Evolutionary conservation across 495 filamentous ascomycete genomes (phyloP).

Genomic region (Xylaria longipes): DNA sequence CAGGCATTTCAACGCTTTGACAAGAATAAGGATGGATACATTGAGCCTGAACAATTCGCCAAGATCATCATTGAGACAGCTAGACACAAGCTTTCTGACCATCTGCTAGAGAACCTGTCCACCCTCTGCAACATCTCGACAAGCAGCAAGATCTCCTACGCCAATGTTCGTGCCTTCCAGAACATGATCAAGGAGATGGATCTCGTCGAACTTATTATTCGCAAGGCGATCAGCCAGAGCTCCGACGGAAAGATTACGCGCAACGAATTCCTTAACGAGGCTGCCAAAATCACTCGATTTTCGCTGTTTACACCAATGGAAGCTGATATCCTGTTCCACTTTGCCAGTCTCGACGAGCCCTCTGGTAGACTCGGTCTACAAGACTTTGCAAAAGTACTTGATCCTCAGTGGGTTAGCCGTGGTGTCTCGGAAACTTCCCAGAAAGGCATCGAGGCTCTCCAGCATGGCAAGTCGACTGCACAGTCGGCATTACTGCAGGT

Average conservation of each 20-base stretch:
- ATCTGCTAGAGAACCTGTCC: conserved; percentile 90
- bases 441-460: conserved; percentile 42
- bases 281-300: conserved; percentile 86
- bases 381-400: conserved; percentile 94
- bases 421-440: conserved; percentile 48
- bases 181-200: conserved; percentile 98
- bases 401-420: conserved; percentile 83
- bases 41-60: conserved; percentile 94
- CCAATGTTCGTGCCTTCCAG: conserved; percentile 95
- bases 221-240: conserved; percentile 83
- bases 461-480: conserved; percentile 50
- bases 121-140: conserved; percentile 94
- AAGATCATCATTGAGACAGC: conserved; percentile 92
- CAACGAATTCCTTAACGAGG: conserved; percentile 94
- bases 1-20: conserved; percentile 95
- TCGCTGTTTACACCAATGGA: conserved; percentile 98
- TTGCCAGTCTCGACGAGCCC: conserved; percentile 88
- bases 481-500: conserved; percentile 62
- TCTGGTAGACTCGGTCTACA: conserved; percentile 79
- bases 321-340: conserved; percentile 98
- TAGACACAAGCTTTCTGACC: conserved; percentile 96
- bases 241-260: conserved; percentile 90
- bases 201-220: conserved; percentile 88
- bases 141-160: conserved; percentile 93
- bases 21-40: conserved; percentile 94